These are phyloP conservation scores for Paspalum vaginatum DNA, from an alignment of 176 grass and related monocot species.

Conservation along the genomic window DNA sequence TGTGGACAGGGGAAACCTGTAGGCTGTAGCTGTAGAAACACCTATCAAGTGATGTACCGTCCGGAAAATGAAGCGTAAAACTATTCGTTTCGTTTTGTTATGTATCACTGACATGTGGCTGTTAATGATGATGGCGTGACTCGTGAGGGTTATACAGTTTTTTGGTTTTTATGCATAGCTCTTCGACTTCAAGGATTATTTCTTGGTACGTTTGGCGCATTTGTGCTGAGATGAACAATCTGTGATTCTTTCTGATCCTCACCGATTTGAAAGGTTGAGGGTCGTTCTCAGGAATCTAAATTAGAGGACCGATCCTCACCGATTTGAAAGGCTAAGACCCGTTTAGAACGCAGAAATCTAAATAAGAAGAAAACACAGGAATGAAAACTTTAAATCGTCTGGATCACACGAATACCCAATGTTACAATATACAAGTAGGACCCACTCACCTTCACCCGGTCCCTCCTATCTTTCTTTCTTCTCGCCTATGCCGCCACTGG, in stretches of 20 bases:
- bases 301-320: no score
- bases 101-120: not conserved
- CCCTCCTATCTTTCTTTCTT: no score
- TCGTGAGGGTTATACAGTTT: not conserved
- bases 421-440: not conserved
- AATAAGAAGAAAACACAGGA: no score
- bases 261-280: not conserved
- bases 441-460: no score
- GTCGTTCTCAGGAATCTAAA: no score
- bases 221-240: not conserved
- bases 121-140: not conserved
- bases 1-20: constrained; percentile 15
- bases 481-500: no score
- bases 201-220: not conserved
- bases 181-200: not conserved
- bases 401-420: no score
- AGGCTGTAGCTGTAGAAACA: not conserved
- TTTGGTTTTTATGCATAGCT: not conserved
- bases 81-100: not conserved
- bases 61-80: constrained; percentile 2
- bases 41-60: constrained; percentile 10
- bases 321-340: no score
- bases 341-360: no score
- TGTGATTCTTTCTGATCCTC: not conserved
- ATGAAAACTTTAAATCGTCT: no score